Conservation (phyloP, 352 stramenopile species). For the Phytophthora hybrid region DNA sequence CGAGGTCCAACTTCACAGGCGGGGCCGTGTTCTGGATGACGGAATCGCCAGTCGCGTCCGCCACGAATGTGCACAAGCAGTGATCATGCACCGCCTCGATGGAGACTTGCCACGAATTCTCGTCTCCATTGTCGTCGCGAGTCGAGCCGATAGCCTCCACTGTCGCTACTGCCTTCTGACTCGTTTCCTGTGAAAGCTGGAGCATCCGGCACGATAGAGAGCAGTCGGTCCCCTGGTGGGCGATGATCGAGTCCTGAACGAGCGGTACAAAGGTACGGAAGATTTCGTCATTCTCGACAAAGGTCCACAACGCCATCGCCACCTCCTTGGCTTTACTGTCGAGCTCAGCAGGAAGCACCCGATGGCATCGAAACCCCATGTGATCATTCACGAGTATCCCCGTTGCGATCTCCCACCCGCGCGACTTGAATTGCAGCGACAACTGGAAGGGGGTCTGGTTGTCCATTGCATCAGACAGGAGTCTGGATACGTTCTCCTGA, state of each 20-base stretch:
- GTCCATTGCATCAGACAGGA: constrained; percentile 42
- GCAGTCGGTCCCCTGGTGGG: constrained; percentile 37
- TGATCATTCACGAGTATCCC: constrained; percentile 45
- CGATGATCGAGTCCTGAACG: constrained; percentile 55
- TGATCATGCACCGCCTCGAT: constrained; percentile 64
- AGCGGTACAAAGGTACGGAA: constrained; percentile 66
- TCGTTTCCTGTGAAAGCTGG: constrained; percentile 34
- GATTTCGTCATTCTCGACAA: constrained; percentile 66
- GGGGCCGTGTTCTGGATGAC: constrained; percentile 26
- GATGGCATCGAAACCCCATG: constrained; percentile 58
- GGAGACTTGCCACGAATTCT: constrained; percentile 55
- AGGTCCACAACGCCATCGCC: constrained; percentile 57
- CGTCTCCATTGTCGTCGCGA: constrained; percentile 23
- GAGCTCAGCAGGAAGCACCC: constrained; percentile 31
- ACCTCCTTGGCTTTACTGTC: constrained; percentile 36
- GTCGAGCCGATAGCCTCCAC: constrained; percentile 49
- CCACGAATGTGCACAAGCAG: constrained; percentile 57
- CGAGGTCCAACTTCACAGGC: constrained; percentile 32
- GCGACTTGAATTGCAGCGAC: constrained; percentile 44
- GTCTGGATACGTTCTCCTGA: constrained; percentile 40
- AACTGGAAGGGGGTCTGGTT: constrained; percentile 38
- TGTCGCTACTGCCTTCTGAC: constrained; percentile 47
- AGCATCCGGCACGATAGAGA: constrained; percentile 51
- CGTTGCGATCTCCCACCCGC: constrained; percentile 60
- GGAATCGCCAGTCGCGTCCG: constrained; percentile 31